phyloP scores from a whole-genome alignment of 2,329 filamentous ascomycete species.

The Colletotrichum sp. region DNA sequence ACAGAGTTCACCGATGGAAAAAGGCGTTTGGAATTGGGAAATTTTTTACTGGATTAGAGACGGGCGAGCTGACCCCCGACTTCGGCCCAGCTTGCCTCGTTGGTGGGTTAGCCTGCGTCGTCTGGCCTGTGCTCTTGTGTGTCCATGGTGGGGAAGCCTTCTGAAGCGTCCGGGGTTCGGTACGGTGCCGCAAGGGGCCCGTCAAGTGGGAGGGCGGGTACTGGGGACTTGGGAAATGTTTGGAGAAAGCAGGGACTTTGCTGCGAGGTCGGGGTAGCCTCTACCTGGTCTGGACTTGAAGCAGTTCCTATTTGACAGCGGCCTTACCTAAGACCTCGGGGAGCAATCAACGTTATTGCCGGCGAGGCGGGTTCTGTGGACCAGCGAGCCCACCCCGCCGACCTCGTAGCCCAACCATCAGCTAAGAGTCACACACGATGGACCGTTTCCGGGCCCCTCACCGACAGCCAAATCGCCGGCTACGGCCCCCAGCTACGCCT shows the following conservation, averaged over 20 bases:
- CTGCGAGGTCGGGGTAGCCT: slow-evolving; percentile 3
- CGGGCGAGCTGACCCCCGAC: slow-evolving; percentile 22
- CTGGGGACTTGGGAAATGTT: slow-evolving; percentile 9
- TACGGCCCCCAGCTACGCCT: slow-evolving; percentile 7
- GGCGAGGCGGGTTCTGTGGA: slow-evolving; percentile 16
- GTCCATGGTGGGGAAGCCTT: slow-evolving; percentile 20
- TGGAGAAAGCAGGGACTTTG: slow-evolving; percentile 7
- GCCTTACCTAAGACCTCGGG: slow-evolving; percentile 20
- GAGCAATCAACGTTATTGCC: slow-evolving; percentile 21
- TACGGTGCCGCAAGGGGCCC: neutral
- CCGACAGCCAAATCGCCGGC: slow-evolving; percentile 15
- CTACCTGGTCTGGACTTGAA: slow-evolving; percentile 18
- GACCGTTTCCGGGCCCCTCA: slow-evolving; percentile 9
- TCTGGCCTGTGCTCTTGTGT: slow-evolving; percentile 17
- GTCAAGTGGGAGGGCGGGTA: slow-evolving; percentile 19
- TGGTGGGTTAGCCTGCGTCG: slow-evolving; percentile 17
- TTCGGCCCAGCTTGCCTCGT: slow-evolving; percentile 23
- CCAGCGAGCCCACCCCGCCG: neutral
- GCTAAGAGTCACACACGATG: slow-evolving; percentile 11
- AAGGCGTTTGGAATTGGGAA: slow-evolving; percentile 25
- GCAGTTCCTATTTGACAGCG: slow-evolving; percentile 13
- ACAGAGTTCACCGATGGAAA: slow-evolving; percentile 21
- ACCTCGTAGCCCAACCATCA: slow-evolving; percentile 7
- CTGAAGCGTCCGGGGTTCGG: slow-evolving; percentile 18
- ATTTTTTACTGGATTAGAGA: slow-evolving; percentile 25